Evolutionary conservation across 1,284 basidiomycete genomes (phyloP), one percentile per base, ranked within the genome.

Genomic region (Apiotrichum sp.): DNA sequence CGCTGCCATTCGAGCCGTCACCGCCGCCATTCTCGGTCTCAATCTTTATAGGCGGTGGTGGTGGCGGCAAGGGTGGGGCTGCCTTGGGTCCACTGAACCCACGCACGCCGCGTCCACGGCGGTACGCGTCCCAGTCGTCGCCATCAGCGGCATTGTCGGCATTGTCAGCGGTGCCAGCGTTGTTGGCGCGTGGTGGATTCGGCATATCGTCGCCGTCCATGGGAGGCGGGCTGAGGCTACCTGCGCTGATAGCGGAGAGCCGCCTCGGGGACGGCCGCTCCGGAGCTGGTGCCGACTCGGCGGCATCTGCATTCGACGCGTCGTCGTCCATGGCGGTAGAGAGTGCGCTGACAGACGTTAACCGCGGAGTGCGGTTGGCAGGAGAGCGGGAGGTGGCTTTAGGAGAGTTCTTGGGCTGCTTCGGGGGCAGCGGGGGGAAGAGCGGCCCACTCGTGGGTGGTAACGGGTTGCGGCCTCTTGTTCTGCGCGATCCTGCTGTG

Each of bases 371-470:
- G n/a, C 55, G 49, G 38, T 36, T 55, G 9, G 53, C 53, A 3
- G 61, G 61, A 2, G 57, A 59, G 6, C 61, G 61, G 8, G 63
- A 59, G 32, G 66, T 49, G 1, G 62, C 48, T 59, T 67, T 69
- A 44, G 67, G 62, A 11, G 66, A 66, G 52, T 63, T 61, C 52
- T 69, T 72, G 8, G 68, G 63, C 47, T 65, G 68, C 57, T 74
- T 70, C 4, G 74, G 74, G 31, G 74, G 74, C 10, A 76, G 64
- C 34, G 73, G 68, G 8, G 74, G 74, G 57, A 74, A 75, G 8
- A 72, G 63, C 7, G 74, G 74, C 13, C 73, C 73, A 8, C 65
- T 56, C 29, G 67, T 64, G 1, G 73, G 73, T 40, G 74, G 68
- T 13, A 75, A 60, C 2, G 73, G 73, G 52, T 74, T 73, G 16